A percentile compares a stretch with the other conserved stretches of the same genome.
These are phyloP conservation scores for Eutrema heterophyllum DNA, from an alignment of 345 rosid species.

Conservation along the genomic window DNA sequence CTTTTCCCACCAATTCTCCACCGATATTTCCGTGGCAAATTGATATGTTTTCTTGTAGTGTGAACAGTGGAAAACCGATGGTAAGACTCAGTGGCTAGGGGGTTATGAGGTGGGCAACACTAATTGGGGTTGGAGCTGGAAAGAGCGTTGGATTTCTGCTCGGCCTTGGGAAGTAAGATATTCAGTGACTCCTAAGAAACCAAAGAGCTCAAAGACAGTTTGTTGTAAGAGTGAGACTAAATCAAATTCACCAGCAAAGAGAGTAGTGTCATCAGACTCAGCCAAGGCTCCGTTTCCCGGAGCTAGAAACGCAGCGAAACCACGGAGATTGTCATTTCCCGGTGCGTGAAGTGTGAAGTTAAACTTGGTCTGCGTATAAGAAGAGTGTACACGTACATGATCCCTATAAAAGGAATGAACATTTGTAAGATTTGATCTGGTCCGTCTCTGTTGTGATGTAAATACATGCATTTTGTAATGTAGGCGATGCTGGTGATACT, in stretches of 20 bases:
- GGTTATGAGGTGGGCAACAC: slow-evolving; percentile 62
- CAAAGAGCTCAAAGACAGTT: slow-evolving; percentile 35
- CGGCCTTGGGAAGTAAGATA: slow-evolving; percentile 90
- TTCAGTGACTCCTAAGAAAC: slow-evolving; percentile 52
- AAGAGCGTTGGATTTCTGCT: slow-evolving; percentile 88
- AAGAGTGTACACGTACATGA: not conserved
- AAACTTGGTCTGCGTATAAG: not conserved
- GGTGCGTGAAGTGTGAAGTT: slow-evolving; percentile 24
- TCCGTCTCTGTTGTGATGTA: slow-evolving; percentile 24
- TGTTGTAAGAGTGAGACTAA: slow-evolving; percentile 35
- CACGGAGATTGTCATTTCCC: slow-evolving; percentile 69
- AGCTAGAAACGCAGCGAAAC: slow-evolving; percentile 37
- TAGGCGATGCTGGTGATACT: slow-evolving; percentile 1
- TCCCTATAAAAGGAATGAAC: not conserved
- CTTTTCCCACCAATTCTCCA: too few species aligned
- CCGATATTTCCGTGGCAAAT: too few species aligned
- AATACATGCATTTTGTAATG: slow-evolving; percentile 14
- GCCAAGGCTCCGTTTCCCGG: slow-evolving; percentile 40
- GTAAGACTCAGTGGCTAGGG: slow-evolving; percentile 42
- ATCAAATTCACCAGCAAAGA: slow-evolving; percentile 45
- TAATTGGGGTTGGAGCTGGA: slow-evolving; percentile 99
- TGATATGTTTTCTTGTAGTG: too few species aligned
- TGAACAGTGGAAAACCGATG: slow-evolving; percentile 77
- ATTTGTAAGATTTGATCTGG: too few species aligned
- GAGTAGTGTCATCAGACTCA: slow-evolving; percentile 35